Percentiles rank a stretch among this genome's conserved stretches.
These are phyloP conservation scores for Solanum clarkiae DNA, from an alignment of 257 asterid genomes.

Conservation along the genomic window DNA sequence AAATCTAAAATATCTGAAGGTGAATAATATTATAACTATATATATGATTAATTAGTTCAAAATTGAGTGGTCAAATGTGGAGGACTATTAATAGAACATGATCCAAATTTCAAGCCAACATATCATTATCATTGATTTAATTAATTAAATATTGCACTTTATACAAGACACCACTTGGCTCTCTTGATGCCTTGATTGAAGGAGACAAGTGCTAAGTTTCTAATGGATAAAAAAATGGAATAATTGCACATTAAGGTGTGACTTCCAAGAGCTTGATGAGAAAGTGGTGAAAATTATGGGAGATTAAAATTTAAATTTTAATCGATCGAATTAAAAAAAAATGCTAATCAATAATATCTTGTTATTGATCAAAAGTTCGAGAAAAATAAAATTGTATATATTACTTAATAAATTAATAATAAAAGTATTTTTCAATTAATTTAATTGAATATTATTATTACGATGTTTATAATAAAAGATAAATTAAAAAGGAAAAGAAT, in stretches of 20 bases:
- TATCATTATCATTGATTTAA: neutral
- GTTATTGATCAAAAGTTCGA: too few species aligned
- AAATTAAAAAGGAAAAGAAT: neutral
- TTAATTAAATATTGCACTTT: neutral
- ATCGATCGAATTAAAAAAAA: too few species aligned
- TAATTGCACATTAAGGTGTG: neutral
- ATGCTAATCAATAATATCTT: too few species aligned
- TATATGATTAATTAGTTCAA: neutral
- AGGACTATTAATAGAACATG: neutral
- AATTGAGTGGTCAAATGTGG: neutral
- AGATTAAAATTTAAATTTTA: neutral
- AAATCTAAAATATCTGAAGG: too few species aligned
- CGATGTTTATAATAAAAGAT: accelerated
- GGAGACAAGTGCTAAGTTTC: neutral
- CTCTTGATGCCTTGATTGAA: neutral
- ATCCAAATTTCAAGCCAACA: neutral
- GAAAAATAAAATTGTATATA: too few species aligned
- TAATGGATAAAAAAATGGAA: too few species aligned
- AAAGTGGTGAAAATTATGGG: neutral
- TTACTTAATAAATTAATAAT: too few species aligned
- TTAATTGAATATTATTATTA: accelerated
- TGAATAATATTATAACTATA: too few species aligned
- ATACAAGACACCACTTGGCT: neutral
- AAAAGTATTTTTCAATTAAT: too few species aligned
- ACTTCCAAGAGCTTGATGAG: neutral